Percentiles rank a stretch among this genome's conserved stretches.
These are phyloP conservation scores for Begonia loranthoides DNA, from an alignment of 306 rosid genomes.

Conservation along the genomic window DNA sequence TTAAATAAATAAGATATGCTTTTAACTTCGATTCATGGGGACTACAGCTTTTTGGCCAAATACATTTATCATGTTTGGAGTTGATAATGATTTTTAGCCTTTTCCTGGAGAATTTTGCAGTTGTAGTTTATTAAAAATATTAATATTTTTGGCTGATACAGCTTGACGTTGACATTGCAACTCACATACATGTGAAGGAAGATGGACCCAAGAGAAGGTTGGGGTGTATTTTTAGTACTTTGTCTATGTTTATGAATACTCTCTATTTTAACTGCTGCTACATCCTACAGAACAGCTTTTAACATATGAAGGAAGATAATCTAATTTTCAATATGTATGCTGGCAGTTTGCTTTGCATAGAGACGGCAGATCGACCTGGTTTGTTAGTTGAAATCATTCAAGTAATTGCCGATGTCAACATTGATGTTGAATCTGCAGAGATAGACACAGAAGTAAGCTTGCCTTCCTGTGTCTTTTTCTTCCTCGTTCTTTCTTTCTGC, in stretches of 20 bases:
- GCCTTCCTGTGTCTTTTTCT: neutral
- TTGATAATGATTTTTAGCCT: no score
- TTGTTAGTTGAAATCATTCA: constrained; percentile 70
- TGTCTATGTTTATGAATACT: neutral
- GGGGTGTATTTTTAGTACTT: neutral
- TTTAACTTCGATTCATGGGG: no score
- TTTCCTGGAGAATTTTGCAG: no score
- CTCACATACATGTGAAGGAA: constrained; percentile 63
- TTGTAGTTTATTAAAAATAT: no score
- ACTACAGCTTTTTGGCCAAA: no score
- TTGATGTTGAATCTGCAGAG: constrained; percentile 91
- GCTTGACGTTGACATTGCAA: constrained; percentile 66
- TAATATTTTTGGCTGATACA: constrained; percentile 21
- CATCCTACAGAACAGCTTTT: neutral
- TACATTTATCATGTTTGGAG: no score
- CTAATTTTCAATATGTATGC: constrained; percentile 9
- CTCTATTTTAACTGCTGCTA: neutral
- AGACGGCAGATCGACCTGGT: constrained; percentile 94
- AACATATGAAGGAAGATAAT: constrained; percentile 7
- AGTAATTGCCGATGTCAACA: constrained; percentile 79
- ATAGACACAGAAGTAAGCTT: constrained; percentile 73
- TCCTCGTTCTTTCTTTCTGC: constrained; percentile 1
- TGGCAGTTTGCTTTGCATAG: constrained; percentile 67
- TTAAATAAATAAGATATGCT: no score
- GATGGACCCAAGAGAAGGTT: constrained; percentile 97